phyloP scores from a whole-genome alignment of 1,284 basidiomycete species.

The Meira miltonrushii region DNA sequence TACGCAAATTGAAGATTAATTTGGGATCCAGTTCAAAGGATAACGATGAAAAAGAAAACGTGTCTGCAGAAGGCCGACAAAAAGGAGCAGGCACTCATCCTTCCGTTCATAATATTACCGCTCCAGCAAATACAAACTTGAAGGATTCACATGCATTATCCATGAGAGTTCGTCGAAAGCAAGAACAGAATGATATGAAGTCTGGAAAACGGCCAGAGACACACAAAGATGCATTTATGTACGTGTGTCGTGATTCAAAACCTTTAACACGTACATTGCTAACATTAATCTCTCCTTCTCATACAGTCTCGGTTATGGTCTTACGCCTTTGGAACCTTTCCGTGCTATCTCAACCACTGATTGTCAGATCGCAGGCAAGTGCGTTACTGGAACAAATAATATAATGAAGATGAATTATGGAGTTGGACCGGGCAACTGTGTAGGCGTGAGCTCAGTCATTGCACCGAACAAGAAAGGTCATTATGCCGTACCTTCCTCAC shows the following conservation, averaged over 20 bases:
- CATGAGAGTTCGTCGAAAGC: neutral
- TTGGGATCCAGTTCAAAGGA: conserved; percentile 22
- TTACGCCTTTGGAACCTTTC: neutral
- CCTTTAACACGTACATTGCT: neutral
- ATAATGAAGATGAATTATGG: neutral
- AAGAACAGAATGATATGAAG: neutral
- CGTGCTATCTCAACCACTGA: neutral
- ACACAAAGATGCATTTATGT: neutral
- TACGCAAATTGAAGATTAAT: conserved; percentile 10
- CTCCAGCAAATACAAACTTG: neutral
- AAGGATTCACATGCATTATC: neutral
- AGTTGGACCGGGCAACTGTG: neutral
- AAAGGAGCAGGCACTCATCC: conserved; percentile 24
- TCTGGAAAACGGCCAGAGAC: neutral
- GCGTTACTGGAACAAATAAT: neutral
- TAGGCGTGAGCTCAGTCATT: neutral
- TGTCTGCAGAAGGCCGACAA: neutral
- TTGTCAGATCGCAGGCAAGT: neutral
- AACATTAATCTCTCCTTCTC: neutral
- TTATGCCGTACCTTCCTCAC: neutral
- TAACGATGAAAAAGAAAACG: conserved; percentile 17
- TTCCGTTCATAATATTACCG: conserved; percentile 23
- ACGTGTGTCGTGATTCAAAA: neutral
- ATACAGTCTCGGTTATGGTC: neutral
- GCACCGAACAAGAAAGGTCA: neutral